Evolutionary conservation across 2,329 filamentous ascomycete species (phyloP).

Genomic region (Alternaria atra): DNA sequence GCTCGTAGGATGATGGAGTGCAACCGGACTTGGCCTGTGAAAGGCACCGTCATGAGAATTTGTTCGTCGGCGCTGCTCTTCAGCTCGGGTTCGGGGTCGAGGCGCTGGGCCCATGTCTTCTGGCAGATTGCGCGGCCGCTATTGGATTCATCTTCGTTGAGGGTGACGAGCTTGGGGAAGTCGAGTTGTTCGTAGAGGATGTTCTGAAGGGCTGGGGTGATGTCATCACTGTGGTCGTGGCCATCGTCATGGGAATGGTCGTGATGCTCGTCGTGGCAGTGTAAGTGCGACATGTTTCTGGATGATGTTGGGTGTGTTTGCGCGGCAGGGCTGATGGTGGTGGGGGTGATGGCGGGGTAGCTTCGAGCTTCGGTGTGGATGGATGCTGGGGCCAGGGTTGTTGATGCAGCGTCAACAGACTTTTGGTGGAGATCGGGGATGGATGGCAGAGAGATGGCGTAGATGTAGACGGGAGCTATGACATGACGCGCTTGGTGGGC

Average conservation of each 20-base stretch:
- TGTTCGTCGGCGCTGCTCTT: conserved; percentile 91
- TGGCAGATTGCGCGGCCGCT: conserved; percentile 79
- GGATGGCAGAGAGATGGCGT: not conserved
- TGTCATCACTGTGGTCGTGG: conserved; percentile 91
- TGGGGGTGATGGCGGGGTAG: conserved; percentile 43
- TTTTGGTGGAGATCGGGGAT: not conserved
- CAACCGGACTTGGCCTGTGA: conserved; percentile 92
- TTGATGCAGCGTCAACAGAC: conserved; percentile 3
- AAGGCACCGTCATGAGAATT: conserved; percentile 90
- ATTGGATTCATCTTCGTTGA: conserved; percentile 79
- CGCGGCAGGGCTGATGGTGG: conserved; percentile 12
- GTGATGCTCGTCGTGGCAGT: conserved; percentile 43
- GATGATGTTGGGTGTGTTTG: conserved; percentile 6
- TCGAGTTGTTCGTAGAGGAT: conserved; percentile 92
- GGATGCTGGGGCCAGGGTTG: not conserved
- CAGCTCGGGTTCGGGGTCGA: conserved; percentile 76
- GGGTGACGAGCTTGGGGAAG: conserved; percentile 82
- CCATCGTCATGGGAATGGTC: conserved; percentile 37
- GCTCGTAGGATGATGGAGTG: conserved; percentile 89
- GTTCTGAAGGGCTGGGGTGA: conserved; percentile 88
- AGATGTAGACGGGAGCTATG: conserved; percentile 3
- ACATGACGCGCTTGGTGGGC: conserved; percentile 2
- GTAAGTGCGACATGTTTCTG: conserved; percentile 18
- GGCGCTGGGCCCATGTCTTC: conserved; percentile 89
- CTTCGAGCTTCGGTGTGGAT: conserved; percentile 15